These are phyloP conservation scores for Neostapfia colusana DNA, from an alignment of 176 grass and related monocot genomes.

Conservation along the genomic window DNA sequence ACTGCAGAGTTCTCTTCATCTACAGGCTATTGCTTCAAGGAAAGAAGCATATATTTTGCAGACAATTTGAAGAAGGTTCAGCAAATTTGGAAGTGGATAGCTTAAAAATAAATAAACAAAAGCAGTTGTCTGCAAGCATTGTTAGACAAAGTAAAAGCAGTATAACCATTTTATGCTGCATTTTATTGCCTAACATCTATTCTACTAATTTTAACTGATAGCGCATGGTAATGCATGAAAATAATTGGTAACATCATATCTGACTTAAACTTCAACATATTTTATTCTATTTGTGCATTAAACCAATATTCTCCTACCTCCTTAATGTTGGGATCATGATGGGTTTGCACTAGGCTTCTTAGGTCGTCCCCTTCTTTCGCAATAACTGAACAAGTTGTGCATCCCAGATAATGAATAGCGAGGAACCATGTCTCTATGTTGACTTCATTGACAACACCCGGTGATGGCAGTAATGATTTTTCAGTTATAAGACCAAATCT, in stretches of 20 bases:
- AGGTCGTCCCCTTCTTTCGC: constrained; percentile 68
- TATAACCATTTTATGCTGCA: constrained; percentile 6
- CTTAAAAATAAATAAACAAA: constrained; percentile 19
- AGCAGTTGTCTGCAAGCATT: background rate
- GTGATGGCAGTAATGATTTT: constrained; percentile 50
- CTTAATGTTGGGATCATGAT: constrained; percentile 54
- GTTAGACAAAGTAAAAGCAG: background rate
- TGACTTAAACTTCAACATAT: constrained; percentile 8
- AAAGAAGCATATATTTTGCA: constrained; percentile 35
- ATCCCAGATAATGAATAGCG: constrained; percentile 64
- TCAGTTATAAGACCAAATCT: constrained; percentile 77
- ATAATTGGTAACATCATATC: constrained; percentile 17
- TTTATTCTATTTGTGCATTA: constrained; percentile 25
- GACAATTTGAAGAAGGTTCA: constrained; percentile 22
- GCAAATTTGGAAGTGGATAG: constrained; percentile 1
- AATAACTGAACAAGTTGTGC: constrained; percentile 67
- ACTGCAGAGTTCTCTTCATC: constrained; percentile 23
- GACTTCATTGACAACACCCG: constrained; percentile 44
- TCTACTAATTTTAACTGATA: constrained; percentile 6
- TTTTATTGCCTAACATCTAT: constrained; percentile 23
- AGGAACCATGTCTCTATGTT: constrained; percentile 64
- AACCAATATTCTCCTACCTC: constrained; percentile 53
- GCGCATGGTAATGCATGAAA: constrained; percentile 22
- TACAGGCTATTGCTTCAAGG: constrained; percentile 25
- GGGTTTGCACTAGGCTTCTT: constrained; percentile 62